Base-by-base conservation (phyloP, 495 filamentous ascomycete genomes). In the Neurospora hispaniola region DNA sequence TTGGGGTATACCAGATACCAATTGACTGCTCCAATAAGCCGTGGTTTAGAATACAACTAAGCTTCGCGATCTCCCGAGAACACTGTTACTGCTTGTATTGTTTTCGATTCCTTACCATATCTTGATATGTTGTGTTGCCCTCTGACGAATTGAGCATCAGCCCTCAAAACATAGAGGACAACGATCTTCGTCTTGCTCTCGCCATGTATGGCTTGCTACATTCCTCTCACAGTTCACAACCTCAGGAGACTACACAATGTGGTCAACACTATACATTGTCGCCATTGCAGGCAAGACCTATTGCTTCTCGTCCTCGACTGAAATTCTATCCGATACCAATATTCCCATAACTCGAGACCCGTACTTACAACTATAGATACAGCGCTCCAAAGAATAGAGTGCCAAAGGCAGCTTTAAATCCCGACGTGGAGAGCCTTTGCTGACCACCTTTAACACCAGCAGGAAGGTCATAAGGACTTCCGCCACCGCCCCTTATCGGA, bases 21-120 rank as follows among this genome's bases (percentile, higher is more conserved):
- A 16, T n/a, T n/a, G 18, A n/a, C 43, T 44, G 1, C 2, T 2
- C 7, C 4, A 9, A 0, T 0, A n/a, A 23, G 46, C 12, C 10
- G 11, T 54, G 0, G 46, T 54, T 38, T 38, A 38, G 35, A 38
- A 38, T 38, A 38, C 35, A 38, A n/a, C n/a, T n/a, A n/a, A 38
- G 35, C 35, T 38, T 38, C 4, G 35, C 35, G 35, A 38, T 38
- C 35, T 38, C 35, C 35, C 5, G 4, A 38, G 4, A 5, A 38
- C 3, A 38, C 2, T 6, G 35, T 38, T 6, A 38, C 35, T 38
- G 35, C 6, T 38, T 6, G 35, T 38, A 38, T 5, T 38, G 35
- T 38, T 38, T 38, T 38, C 35, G 27, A 38, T 38, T 38, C 35
- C 0, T 38, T 38, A 38, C 5, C 4, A 38, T 38, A 38, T 5